Evolutionary conservation across 495 filamentous ascomycete species (phyloP).

Genomic region (Aspergillus baeticus): DNA sequence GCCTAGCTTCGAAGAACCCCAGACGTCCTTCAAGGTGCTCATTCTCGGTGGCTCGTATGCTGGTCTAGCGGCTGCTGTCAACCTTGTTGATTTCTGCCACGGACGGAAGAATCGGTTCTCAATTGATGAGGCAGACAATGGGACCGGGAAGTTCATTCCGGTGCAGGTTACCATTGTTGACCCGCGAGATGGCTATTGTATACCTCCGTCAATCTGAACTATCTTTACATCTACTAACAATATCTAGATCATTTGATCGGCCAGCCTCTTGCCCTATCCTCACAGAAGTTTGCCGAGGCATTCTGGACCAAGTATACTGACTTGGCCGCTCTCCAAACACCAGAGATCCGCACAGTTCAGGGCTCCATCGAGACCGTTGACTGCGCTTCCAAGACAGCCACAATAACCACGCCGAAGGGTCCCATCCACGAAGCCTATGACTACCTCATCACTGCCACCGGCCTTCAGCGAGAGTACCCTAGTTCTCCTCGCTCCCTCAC

Average conservation of each 20-base stretch:
- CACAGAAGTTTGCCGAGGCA: slow-evolving; percentile 50
- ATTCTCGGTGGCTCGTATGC: slow-evolving; percentile 66
- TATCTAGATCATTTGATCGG: slow-evolving; percentile 61
- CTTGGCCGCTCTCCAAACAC: slow-evolving; percentile 54
- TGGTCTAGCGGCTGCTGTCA: slow-evolving; percentile 59
- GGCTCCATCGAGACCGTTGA: slow-evolving; percentile 57
- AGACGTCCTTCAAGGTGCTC: slow-evolving; percentile 36
- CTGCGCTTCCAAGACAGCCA: slow-evolving; percentile 46
- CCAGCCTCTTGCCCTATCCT: slow-evolving; percentile 59
- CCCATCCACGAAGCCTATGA: slow-evolving; percentile 52
- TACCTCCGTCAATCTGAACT: background rate
- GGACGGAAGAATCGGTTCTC: slow-evolving; percentile 41
- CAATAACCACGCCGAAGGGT: slow-evolving; percentile 28
- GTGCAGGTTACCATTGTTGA: slow-evolving; percentile 68
- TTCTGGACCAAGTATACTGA: slow-evolving; percentile 62
- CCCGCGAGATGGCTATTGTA: slow-evolving; percentile 70
- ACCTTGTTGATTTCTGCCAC: slow-evolving; percentile 57
- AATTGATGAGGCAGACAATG: slow-evolving; percentile 22
- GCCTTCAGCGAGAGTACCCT: slow-evolving; percentile 60
- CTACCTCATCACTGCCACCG: slow-evolving; percentile 61
- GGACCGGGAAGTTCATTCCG: slow-evolving; percentile 37
- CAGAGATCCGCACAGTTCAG: slow-evolving; percentile 52
- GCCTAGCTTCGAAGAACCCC: slow-evolving; percentile 32
- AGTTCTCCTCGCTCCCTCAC: slow-evolving; percentile 57
- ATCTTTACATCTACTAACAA: background rate